Conservation (phyloP, 495 filamentous ascomycete species). For the Aspergillus hancockii region DNA sequence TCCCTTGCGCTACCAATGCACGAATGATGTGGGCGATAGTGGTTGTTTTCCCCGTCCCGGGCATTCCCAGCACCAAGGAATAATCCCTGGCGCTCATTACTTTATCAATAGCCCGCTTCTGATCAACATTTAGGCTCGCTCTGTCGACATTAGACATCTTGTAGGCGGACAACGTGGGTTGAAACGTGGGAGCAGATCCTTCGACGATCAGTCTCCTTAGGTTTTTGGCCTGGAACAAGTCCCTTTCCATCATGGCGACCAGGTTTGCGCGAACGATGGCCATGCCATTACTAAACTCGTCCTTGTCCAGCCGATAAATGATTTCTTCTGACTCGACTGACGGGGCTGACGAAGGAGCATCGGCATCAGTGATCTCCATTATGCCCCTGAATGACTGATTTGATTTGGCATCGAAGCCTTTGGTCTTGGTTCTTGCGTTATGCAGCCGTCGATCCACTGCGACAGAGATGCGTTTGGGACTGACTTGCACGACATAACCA, state of each 20-base stretch:
- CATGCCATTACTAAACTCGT: slow-evolving; percentile 98
- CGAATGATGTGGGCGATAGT: slow-evolving; percentile 97
- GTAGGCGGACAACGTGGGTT: slow-evolving; percentile 59
- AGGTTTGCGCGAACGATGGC: slow-evolving; percentile 91
- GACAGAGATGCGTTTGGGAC: slow-evolving; percentile 73
- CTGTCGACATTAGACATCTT: slow-evolving; percentile 48
- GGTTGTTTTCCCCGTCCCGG: slow-evolving; percentile 95
- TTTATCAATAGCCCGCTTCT: slow-evolving; percentile 82
- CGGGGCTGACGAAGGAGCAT: slow-evolving; percentile 28
- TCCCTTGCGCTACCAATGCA: slow-evolving; percentile 83
- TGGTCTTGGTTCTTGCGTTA: slow-evolving; percentile 72
- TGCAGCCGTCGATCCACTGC: slow-evolving; percentile 87
- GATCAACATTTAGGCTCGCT: slow-evolving; percentile 77
- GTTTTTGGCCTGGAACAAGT: slow-evolving; percentile 67
- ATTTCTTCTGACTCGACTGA: slow-evolving; percentile 55
- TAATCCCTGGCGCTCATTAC: slow-evolving; percentile 95
- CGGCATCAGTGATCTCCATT: slow-evolving; percentile 75
- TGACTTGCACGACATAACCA: slow-evolving; percentile 79
- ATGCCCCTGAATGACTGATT: slow-evolving; percentile 91
- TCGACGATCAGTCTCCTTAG: slow-evolving; percentile 80
- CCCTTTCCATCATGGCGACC: slow-evolving; percentile 84
- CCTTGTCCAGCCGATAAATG: slow-evolving; percentile 88
- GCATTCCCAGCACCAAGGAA: slow-evolving; percentile 94
- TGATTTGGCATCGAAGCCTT: slow-evolving; percentile 68
- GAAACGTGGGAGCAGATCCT: slow-evolving; percentile 70